These are phyloP conservation scores for Sophora flavescens DNA, from an alignment of 306 rosid species.

Conservation along the genomic window DNA sequence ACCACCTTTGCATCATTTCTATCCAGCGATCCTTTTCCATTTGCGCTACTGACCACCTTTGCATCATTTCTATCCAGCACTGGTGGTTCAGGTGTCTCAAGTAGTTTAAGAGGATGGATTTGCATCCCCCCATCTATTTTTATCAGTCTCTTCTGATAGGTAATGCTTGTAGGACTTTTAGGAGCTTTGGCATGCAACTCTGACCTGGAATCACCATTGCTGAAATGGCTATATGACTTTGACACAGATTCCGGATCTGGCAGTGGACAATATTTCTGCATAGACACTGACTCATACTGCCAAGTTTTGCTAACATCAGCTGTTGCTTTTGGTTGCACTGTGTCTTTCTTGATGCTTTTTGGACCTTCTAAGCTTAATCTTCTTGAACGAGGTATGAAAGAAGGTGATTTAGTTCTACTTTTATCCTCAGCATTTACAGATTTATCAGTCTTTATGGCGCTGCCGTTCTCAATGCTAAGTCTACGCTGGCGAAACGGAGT, in stretches of 20 bases:
- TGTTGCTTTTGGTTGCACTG: constrained; percentile 43
- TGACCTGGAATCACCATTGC: constrained; percentile 49
- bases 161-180: constrained; percentile 62
- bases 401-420: constrained; percentile 64
- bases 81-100: constrained; percentile 68
- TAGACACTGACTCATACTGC: constrained; percentile 49
- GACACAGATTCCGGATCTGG: constrained; percentile 58
- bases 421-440: constrained; percentile 51
- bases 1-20: constrained; percentile 53
- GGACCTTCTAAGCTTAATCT: constrained; percentile 89
- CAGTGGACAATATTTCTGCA: constrained; percentile 40
- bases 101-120: constrained; percentile 59
- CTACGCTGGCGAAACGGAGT: constrained; percentile 71
- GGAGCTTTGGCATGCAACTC: constrained; percentile 54
- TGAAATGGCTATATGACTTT: constrained; percentile 52
- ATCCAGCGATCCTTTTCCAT: constrained; percentile 74
- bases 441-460: constrained; percentile 53
- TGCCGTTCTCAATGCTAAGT: constrained; percentile 84
- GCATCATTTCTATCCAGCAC: constrained; percentile 51
- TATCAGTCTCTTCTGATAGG: constrained; percentile 55
- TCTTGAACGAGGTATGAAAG: constrained; percentile 59
- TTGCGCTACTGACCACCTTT: constrained; percentile 52
- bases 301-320: constrained; percentile 52
- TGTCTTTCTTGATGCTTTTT: constrained; percentile 65
- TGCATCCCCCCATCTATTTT: constrained; percentile 55